Conservation (phyloP, 371 early-diverging fungal species). For the Rhizopus delemar region DNA sequence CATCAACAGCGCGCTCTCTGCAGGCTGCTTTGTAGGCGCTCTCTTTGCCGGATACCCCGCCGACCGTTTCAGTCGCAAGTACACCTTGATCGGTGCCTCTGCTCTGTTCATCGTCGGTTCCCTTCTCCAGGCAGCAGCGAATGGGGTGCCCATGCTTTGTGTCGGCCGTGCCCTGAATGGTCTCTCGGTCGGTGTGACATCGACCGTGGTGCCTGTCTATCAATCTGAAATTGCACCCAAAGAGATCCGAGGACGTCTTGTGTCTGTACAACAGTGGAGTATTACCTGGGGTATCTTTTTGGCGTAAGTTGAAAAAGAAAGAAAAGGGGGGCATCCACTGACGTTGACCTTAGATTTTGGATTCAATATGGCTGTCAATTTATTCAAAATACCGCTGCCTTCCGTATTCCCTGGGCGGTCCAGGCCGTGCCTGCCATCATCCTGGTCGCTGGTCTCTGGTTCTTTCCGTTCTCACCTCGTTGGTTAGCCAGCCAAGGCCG, state of each 20-base stretch:
- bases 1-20: constrained; percentile 55
- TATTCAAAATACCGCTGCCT: constrained; percentile 23
- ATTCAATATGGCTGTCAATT: no score
- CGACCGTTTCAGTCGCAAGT: constrained; percentile 55
- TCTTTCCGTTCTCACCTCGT: constrained; percentile 65
- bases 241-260: constrained; percentile 53
- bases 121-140: constrained; percentile 43
- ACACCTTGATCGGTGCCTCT: constrained; percentile 82
- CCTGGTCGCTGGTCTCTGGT: constrained; percentile 45
- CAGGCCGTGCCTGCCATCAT: constrained; percentile 51
- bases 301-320: constrained; percentile 38
- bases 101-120: constrained; percentile 65
- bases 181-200: constrained; percentile 45
- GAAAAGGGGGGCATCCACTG: constrained; percentile 3
- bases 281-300: constrained; percentile 55
- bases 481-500: constrained; percentile 56
- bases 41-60: constrained; percentile 35
- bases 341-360: no score
- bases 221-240: constrained; percentile 63
- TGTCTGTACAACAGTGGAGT: constrained; percentile 49
- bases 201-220: constrained; percentile 47
- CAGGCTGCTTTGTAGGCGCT: constrained; percentile 55
- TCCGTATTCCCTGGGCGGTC: constrained; percentile 53
- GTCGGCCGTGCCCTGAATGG: constrained; percentile 44
- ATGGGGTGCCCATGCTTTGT: constrained; percentile 36